Evolutionary conservation across 257 asterid genomes (phyloP), one percentile per base, ranked within the genome.

Genomic region (Nicotiana obtusifolia): DNA sequence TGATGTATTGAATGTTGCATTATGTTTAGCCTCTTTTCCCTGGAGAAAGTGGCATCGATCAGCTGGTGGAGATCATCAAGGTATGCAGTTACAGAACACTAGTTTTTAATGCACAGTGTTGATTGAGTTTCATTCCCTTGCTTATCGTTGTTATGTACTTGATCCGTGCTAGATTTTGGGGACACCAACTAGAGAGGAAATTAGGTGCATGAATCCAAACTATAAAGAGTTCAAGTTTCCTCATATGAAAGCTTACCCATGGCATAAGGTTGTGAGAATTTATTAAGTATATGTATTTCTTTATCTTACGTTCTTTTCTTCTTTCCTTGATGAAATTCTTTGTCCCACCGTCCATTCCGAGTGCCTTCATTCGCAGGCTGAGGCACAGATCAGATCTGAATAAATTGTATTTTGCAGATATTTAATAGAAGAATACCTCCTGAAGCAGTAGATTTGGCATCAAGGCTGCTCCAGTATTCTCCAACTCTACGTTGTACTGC

Each of bases 171-270:
- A 91, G 97, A 93, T 93, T 81, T 86, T 93, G 91, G 98, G 98
- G 28, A 91, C 97, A 81, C 96, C 98, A 79, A 93, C 96, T 30
- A 88, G 94, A 84, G 97, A 93, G 91, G 98, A 93, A 87, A 93
- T 93, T 65, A 93, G 89, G 82, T 92, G 98, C 89, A 93, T 93
- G 98, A 93, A 93, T 79, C 98, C 97, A 20, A 90, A 91, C 64
- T 92, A 93, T 84, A 93, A 89, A 0, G 97, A 93, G 90, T 90
- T 90, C 86, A 93, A 92, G 66, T 92, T 92, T 83, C 98, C 95
- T 33, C 98, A 93, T 86, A 90, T 93, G 57, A 93, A 92, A 86
- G 93, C 95, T 77, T 95, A 92, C 76, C 98, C 97, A 2, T 91
- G 95, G 98, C 94, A 91, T 86, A 91, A 90, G 94, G 97, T 92